phyloP scores from a whole-genome alignment of 192 early-diverging fungal species.

The Kickxella alabastrina region DNA sequence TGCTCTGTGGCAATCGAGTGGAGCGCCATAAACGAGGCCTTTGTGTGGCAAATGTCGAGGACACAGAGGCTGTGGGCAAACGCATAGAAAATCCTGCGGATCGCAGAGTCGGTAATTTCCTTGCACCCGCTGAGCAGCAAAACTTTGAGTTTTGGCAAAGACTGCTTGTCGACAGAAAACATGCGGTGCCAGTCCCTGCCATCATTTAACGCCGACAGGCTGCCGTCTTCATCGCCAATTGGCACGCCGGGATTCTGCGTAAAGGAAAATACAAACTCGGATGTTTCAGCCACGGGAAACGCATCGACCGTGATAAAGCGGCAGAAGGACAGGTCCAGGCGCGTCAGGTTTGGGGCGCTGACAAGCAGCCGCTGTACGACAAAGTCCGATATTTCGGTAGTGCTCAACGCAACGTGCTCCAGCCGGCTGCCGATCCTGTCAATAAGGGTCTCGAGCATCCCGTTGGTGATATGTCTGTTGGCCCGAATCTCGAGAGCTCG shows the following conservation, averaged over 20 bases:
- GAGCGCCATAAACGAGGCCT: not conserved
- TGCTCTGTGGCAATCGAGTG: not conserved
- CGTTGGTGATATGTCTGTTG: slow-evolving; percentile 14
- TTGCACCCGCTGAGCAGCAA: slow-evolving; percentile 16
- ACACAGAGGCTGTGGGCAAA: slow-evolving; percentile 18
- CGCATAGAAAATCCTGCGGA: slow-evolving; percentile 11
- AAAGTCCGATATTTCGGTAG: slow-evolving; percentile 14
- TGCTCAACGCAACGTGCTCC: slow-evolving; percentile 16
- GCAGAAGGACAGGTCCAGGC: slow-evolving; percentile 27
- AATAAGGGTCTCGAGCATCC: slow-evolving; percentile 9
- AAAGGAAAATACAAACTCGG: not conserved
- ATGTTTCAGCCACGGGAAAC: slow-evolving; percentile 17
- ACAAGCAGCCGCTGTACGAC: slow-evolving; percentile 14
- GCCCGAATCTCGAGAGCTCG: slow-evolving; percentile 26
- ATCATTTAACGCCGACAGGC: not conserved
- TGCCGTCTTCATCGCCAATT: not conserved
- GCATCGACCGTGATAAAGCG: slow-evolving; percentile 19
- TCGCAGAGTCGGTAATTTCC: slow-evolving; percentile 8
- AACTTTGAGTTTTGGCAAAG: slow-evolving; percentile 21
- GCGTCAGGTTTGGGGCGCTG: slow-evolving; percentile 14
- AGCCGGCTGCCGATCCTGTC: slow-evolving; percentile 3
- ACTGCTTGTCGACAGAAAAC: not conserved
- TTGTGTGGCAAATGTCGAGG: slow-evolving; percentile 10
- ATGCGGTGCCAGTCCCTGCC: not conserved
- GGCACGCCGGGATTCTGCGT: not conserved